Evolutionary conservation across 306 rosid genomes (phyloP).

Genomic region (Senna tora): DNA sequence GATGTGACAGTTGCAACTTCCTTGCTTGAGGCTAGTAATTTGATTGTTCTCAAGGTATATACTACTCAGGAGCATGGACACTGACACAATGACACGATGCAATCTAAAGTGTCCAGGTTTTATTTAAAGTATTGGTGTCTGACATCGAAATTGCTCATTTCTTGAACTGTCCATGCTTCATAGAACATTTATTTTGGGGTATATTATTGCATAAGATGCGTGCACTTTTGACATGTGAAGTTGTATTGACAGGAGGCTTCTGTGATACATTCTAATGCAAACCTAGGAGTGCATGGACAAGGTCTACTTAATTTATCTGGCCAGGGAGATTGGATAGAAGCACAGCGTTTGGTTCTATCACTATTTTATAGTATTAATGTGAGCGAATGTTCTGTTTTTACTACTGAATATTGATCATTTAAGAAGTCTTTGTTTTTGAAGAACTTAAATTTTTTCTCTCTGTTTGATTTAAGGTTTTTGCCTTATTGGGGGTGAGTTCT

Average conservation of each 20-base stretch:
- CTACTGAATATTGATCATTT: conserved; percentile 13
- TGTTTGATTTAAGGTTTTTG: not conserved
- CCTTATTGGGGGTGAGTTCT: not conserved
- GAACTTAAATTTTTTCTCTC: conserved; percentile 3
- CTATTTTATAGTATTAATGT: conserved; percentile 93
- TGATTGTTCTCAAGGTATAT: conserved; percentile 89
- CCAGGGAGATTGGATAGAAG: conserved; percentile 93
- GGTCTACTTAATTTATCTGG: conserved; percentile 95
- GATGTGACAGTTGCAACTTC: conserved; percentile 85
- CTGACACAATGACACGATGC: not conserved
- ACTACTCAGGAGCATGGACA: conserved; percentile 21
- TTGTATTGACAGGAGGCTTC: conserved; percentile 75
- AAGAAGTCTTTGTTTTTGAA: conserved; percentile 1
- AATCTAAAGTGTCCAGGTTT: not conserved
- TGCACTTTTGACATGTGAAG: conserved; percentile 36
- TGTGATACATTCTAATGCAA: conserved; percentile 98
- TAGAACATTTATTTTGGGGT: not conserved
- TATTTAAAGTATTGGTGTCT: not conserved
- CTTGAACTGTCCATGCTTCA: not conserved
- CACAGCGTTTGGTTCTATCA: conserved; percentile 92
- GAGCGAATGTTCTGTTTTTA: conserved; percentile 42
- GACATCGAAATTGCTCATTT: not conserved
- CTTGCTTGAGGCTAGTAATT: conserved; percentile 92
- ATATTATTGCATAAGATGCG: conserved; percentile 39
- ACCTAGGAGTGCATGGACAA: conserved; percentile 98